These are phyloP conservation scores for Pezizomycotina sp. DNA, from an alignment of 2,329 filamentous ascomycete genomes.

Conservation along the genomic window DNA sequence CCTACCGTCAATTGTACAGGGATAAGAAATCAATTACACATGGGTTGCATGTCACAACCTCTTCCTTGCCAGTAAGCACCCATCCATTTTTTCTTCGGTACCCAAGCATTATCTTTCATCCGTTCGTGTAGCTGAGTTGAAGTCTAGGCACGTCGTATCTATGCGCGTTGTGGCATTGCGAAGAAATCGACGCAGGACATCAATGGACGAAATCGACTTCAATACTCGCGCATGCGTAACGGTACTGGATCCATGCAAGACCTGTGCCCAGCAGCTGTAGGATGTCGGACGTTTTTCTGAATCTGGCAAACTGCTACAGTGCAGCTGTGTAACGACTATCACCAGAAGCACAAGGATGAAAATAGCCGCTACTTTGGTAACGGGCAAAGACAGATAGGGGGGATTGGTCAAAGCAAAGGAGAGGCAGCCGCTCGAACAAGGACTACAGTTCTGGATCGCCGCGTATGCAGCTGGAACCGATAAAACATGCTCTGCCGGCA, in stretches of 20 bases:
- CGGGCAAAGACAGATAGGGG: constrained; percentile 20
- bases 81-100: background rate
- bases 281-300: constrained; percentile 24
- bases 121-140: background rate
- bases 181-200: constrained; percentile 22
- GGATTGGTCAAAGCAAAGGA: constrained; percentile 10
- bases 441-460: too few species aligned
- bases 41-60: constrained; percentile 37
- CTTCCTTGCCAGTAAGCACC: constrained; percentile 34
- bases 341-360: constrained; percentile 13
- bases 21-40: constrained; percentile 35
- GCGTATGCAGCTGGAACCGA: constrained; percentile 14
- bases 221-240: constrained; percentile 21
- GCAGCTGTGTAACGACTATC: constrained; percentile 18
- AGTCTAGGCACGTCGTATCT: constrained; percentile 23
- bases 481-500: constrained; percentile 20
- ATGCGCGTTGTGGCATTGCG: constrained; percentile 24
- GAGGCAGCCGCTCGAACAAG: constrained; percentile 9
- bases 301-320: constrained; percentile 23
- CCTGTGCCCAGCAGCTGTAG: constrained; percentile 22
- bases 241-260: constrained; percentile 24
- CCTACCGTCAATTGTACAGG: constrained; percentile 33
- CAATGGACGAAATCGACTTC: constrained; percentile 23
- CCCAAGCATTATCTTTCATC: background rate
- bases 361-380: constrained; percentile 18